Base-by-base conservation (phyloP, 2,329 filamentous ascomycete species). In the Beauveria scarabaeidicola region DNA sequence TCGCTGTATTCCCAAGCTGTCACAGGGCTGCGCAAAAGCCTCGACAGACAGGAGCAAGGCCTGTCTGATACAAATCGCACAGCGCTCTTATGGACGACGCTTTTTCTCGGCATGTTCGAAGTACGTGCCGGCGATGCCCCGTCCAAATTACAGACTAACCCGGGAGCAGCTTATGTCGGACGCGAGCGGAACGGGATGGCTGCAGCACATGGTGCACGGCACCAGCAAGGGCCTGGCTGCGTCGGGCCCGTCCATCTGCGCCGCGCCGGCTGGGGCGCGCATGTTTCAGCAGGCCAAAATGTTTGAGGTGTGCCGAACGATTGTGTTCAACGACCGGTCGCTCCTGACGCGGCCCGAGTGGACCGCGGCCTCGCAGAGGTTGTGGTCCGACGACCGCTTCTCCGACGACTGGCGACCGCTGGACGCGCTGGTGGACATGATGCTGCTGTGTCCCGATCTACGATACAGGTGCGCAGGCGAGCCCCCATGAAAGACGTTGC, bases 131-230 rank as follows among this genome's bases (percentile, higher is more conserved):
- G 41, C 23, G 7, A 5, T 11, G 3, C 0, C 5, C 21, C 46
- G 5, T n/a, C 3, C 3, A 11, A 0, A 38, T 13, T 2, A n/a
- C 46, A 17, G 32, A n/a, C 27, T 51, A 9, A 53, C 13, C 19
- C 10, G 21, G 1, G 21, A 41, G 0, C 10, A 73, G 72, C 66
- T 73, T 2, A 69, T 73, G 65, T 68, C 64, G 1, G 71, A 73
- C 27, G 60, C 65, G 0, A 68, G 70, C 0, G 72, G 69, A 0
- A 61, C 68, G 19, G 70, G 68, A 0, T 73, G 72, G 72, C 38
- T 72, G 4, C 69, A 71, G 6, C 72, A 73, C 11, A 64, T 73
- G 25, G 67, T 73, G 0, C 68, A 72, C 25, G 72, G 72, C 8
- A 73, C 72, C 0, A 66, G 69, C 0, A 70, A 62, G 0, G 70